Evolutionary conservation across 2,329 filamentous ascomycete genomes (phyloP).

Genomic region (Cordyceps javanica): DNA sequence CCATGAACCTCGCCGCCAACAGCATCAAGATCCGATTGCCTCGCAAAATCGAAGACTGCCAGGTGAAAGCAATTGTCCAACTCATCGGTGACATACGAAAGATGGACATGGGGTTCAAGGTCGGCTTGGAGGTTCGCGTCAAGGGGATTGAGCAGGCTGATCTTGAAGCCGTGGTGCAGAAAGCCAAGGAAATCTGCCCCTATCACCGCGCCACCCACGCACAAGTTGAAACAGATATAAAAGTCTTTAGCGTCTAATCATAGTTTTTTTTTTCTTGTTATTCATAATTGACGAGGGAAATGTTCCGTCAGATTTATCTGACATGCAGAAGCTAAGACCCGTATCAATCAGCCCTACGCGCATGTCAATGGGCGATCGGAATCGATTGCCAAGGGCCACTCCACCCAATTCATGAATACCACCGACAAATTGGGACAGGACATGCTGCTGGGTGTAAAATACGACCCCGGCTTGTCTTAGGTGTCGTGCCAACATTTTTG

Average conservation of each 20-base stretch:
- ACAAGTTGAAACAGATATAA: neutral
- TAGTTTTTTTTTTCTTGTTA: too few species aligned
- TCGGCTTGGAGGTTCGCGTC: conserved; percentile 3
- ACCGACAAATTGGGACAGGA: too few species aligned
- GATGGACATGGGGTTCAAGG: conserved; percentile 3
- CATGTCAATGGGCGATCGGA: neutral
- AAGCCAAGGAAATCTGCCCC: neutral
- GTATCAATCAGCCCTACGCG: neutral
- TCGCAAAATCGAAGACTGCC: neutral
- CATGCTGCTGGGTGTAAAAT: too few species aligned
- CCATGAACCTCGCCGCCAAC: conserved; percentile 6
- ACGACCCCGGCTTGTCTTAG: too few species aligned
- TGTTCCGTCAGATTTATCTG: neutral
- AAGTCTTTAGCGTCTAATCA: neutral
- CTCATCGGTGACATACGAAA: neutral
- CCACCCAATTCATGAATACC: neutral
- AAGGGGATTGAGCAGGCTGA: neutral
- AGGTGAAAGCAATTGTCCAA: neutral
- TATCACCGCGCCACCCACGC: neutral
- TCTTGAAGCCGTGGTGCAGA: neutral
- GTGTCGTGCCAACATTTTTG: too few species aligned
- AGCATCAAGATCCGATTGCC: neutral
- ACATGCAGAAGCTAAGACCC: too few species aligned
- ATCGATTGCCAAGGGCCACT: neutral
- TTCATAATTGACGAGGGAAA: too few species aligned